Conservation (phyloP, 257 asterid genomes). For the Prunella vulgaris region DNA sequence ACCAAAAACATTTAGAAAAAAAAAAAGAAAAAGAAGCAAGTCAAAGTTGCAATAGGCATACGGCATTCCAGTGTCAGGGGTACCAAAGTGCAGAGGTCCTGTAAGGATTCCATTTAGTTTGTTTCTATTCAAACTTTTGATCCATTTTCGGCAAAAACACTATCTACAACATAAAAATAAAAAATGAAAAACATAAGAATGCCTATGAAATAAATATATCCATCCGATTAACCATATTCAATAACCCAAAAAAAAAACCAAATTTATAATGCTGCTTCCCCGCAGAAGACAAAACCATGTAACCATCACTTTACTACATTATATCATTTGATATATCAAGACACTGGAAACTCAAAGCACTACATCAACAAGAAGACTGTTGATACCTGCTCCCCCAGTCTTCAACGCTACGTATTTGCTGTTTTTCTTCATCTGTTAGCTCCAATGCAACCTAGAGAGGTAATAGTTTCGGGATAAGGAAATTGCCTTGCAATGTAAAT, state of each 20-base stretch:
- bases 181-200: neutral
- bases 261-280: conserved; percentile 2
- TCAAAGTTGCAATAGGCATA: neutral
- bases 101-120: neutral
- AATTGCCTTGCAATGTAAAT: neutral
- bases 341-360: neutral
- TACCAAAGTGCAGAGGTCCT: neutral
- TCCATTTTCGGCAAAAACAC: neutral
- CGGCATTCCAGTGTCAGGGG: neutral
- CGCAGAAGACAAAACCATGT: neutral
- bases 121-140: neutral
- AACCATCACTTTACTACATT: neutral
- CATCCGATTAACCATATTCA: neutral
- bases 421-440: conserved; percentile 68
- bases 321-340: conserved; percentile 1
- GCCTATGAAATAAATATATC: neutral
- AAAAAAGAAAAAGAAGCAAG: neutral
- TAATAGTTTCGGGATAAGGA: neutral
- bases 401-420: conserved; percentile 42
- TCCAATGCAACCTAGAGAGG: conserved; percentile 67
- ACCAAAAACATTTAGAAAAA: neutral
- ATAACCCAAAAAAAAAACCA: neutral
- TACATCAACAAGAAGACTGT: conserved; percentile 10
- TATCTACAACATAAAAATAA: neutral
- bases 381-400: conserved; percentile 57